Conservation (phyloP, 441 rosid genomes). For the Bocquillonia castaneifolia region DNA sequence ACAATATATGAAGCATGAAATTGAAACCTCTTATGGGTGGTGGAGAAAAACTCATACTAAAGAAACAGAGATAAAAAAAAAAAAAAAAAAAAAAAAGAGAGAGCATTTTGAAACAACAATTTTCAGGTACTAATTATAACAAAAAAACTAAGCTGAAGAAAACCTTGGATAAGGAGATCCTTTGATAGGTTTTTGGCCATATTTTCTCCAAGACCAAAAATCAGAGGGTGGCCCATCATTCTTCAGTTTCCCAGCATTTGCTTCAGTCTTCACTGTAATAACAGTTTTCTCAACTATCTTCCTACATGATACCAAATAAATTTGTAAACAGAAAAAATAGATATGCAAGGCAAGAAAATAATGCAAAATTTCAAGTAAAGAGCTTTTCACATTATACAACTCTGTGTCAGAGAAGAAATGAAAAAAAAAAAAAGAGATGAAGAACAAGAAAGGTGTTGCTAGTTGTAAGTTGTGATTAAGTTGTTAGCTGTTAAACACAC, state of each 20-base stretch:
- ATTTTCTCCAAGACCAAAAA: conserved; percentile 96
- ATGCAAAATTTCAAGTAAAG: not conserved
- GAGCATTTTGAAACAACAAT: not conserved
- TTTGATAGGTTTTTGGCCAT: conserved; percentile 95
- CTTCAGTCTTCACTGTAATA: conserved; percentile 44
- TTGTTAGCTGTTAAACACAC: too few relatives aligned
- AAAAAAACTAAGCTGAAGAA: too few relatives aligned
- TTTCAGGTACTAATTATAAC: too few relatives aligned
- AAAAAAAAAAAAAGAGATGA: not conserved
- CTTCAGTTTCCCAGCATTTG: conserved; percentile 45
- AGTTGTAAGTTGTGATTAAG: too few relatives aligned
- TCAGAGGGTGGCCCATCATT: conserved; percentile 68
- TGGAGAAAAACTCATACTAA: too few relatives aligned
- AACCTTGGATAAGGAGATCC: conserved; percentile 92
- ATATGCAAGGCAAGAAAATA: too few relatives aligned
- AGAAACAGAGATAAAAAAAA: not conserved
- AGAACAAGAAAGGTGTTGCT: not conserved
- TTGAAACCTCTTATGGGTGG: too few relatives aligned
- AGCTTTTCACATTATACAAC: not conserved
- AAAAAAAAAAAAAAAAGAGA: not conserved
- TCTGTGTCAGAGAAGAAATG: not conserved
- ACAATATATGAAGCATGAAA: not conserved
- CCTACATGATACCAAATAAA: conserved; percentile 27
- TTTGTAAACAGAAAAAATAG: not conserved
- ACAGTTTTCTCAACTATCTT: conserved; percentile 55